phyloP scores from a whole-genome alignment of 371 early-diverging fungal species.

The Thermomucor indicae-seudaticae region DNA sequence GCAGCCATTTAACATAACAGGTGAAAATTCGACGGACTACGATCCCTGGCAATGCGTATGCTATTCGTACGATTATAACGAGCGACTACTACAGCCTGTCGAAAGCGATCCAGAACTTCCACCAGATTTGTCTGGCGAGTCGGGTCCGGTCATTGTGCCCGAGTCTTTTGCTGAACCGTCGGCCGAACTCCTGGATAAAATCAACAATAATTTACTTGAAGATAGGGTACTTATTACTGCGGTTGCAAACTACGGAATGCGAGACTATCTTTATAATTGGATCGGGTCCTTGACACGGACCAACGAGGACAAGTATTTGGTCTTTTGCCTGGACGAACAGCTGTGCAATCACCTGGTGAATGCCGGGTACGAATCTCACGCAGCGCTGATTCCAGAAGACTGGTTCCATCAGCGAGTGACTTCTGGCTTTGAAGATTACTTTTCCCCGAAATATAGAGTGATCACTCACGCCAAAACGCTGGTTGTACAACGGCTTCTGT shows the following conservation, averaged over 20 bases:
- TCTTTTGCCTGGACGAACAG: slow-evolving; percentile 23
- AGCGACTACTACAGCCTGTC: neutral
- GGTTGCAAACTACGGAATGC: slow-evolving; percentile 20
- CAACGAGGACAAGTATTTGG: slow-evolving; percentile 14
- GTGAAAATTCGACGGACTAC: neutral
- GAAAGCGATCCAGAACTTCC: slow-evolving; percentile 1
- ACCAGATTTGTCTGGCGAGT: neutral
- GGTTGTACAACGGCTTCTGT: slow-evolving; percentile 36
- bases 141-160: slow-evolving; percentile 4
- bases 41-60: slow-evolving; percentile 11
- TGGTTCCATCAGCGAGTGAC: slow-evolving; percentile 21
- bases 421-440: slow-evolving; percentile 13
- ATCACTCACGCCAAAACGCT: slow-evolving; percentile 29
- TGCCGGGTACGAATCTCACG: slow-evolving; percentile 19
- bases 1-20: neutral
- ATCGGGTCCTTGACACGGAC: slow-evolving; percentile 22
- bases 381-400: slow-evolving; percentile 11
- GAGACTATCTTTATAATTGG: slow-evolving; percentile 26
- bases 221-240: slow-evolving; percentile 10
- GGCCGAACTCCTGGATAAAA: slow-evolving; percentile 9
- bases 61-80: slow-evolving; percentile 4
- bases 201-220: slow-evolving; percentile 11
- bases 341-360: slow-evolving; percentile 13
- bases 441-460: neutral
- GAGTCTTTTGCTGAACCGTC: slow-evolving; percentile 5